phyloP scores from a whole-genome alignment of 78 protist species.

The Cavenderia fasciculata region DNA sequence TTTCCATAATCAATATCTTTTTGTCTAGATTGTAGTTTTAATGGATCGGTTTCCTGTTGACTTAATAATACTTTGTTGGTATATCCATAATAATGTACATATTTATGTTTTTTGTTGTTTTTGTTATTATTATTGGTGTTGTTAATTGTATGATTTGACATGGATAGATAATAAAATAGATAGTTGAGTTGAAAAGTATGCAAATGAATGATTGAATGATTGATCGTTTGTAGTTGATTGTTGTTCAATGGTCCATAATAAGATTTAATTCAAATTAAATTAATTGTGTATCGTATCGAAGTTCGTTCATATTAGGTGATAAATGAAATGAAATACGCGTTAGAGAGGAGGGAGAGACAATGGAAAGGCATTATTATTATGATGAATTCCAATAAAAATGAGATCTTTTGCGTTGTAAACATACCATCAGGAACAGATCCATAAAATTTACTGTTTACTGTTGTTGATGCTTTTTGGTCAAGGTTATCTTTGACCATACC shows the following conservation, averaged over 20 bases:
- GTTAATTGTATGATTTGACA: no score
- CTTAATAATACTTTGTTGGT: not conserved
- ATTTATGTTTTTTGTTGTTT: no score
- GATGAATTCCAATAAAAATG: not conserved
- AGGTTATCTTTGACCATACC: not conserved
- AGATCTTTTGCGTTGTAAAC: not conserved
- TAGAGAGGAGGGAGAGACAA: no score
- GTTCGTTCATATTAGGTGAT: no score
- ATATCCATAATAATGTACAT: no score
- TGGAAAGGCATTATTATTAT: slow-evolving; percentile 5
- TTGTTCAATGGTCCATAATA: no score
- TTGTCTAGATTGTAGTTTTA: slow-evolving; percentile 77
- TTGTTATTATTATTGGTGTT: not conserved
- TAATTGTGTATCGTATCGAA: no score
- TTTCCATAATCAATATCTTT: slow-evolving; percentile 88
- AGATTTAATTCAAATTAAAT: no score
- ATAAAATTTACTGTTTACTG: no score
- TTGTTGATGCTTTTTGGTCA: not conserved
- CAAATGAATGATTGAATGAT: not conserved
- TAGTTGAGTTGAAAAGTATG: not conserved
- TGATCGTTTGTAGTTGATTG: not conserved
- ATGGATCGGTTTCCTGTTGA: slow-evolving; percentile 77
- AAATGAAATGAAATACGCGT: no score
- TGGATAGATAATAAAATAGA: not conserved
- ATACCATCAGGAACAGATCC: not conserved